phyloP scores from a whole-genome alignment of 805 yeast species.

The Yamadazyma scolyti region DNA sequence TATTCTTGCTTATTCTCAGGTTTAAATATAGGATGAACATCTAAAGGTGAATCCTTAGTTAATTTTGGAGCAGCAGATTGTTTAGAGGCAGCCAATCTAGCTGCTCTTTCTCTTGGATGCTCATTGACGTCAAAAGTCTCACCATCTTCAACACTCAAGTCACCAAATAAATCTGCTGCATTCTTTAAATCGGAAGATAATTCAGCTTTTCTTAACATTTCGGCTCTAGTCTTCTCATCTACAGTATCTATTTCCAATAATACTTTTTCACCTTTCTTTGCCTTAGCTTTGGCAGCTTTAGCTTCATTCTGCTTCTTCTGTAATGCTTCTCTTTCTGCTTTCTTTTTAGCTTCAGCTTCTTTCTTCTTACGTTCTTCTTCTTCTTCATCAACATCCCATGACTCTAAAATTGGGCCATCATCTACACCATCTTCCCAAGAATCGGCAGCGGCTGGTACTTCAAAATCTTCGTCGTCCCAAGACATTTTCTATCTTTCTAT shows the following conservation, averaged over 20 bases:
- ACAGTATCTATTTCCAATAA: conserved; percentile 60
- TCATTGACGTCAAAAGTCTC: conserved; percentile 34
- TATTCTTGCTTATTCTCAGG: conserved; percentile 73
- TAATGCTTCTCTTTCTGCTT: conserved; percentile 42
- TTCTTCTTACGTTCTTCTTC: conserved; percentile 53
- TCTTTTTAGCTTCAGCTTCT: conserved; percentile 38
- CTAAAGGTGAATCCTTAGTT: conserved; percentile 62
- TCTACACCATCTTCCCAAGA: conserved; percentile 86
- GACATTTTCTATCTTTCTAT: conserved; percentile 28
- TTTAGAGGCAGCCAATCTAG: conserved; percentile 35
- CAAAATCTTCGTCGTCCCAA: conserved; percentile 90
- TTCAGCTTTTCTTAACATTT: conserved; percentile 76
- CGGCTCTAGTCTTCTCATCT: conserved; percentile 71
- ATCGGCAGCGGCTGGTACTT: conserved; percentile 60
- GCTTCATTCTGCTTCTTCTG: conserved; percentile 42
- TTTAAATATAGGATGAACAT: conserved; percentile 76
- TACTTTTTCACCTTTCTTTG: conserved; percentile 33
- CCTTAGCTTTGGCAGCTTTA: conserved; percentile 45
- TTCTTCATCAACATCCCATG: conserved; percentile 86
- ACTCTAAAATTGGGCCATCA: conserved; percentile 68
- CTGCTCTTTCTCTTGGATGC: conserved; percentile 50
- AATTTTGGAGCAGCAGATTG: conserved; percentile 22
- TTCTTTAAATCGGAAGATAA: conserved; percentile 81
- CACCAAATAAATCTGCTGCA: conserved; percentile 90
- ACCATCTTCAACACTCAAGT: conserved; percentile 44